Conservation (phyloP, 2,329 filamentous ascomycete species). For the Helicocarpus griseus region DNA sequence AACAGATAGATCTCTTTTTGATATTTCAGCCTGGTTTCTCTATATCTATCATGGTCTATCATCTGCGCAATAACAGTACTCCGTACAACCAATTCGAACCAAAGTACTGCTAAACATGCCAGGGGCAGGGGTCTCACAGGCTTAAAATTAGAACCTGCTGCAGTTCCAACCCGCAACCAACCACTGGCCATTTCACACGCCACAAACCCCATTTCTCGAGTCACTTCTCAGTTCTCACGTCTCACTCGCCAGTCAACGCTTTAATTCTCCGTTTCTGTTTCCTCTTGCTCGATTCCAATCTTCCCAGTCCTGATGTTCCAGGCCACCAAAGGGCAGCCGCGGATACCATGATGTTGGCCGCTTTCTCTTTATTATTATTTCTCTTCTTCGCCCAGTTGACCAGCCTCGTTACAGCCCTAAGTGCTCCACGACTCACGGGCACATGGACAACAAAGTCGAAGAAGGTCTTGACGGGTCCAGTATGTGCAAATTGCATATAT, state of each 20-base stretch:
- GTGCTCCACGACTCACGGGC: slow-evolving; percentile 48
- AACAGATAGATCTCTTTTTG: too few species aligned
- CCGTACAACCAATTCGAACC: too few species aligned
- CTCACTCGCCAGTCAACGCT: not conserved
- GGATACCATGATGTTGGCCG: slow-evolving; percentile 2
- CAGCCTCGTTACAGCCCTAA: slow-evolving; percentile 20
- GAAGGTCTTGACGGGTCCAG: slow-evolving; percentile 59
- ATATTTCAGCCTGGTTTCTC: too few species aligned
- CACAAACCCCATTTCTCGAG: too few species aligned
- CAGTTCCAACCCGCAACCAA: not conserved
- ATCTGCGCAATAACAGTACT: too few species aligned
- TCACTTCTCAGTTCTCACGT: too few species aligned
- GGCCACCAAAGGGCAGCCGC: not conserved
- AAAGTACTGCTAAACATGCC: too few species aligned
- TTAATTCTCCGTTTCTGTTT: not conserved
- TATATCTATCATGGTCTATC: too few species aligned
- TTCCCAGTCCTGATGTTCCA: not conserved
- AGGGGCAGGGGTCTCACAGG: too few species aligned
- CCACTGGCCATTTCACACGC: too few species aligned
- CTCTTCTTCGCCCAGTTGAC: not conserved
- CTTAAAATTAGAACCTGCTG: not conserved
- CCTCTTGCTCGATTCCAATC: too few species aligned
- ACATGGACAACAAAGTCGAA: slow-evolving; percentile 65
- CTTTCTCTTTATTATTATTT: slow-evolving; percentile 4
- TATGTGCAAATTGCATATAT: slow-evolving; percentile 32